Evolutionary conservation across 192 early-diverging fungal genomes (phyloP), one percentile per base, ranked within the genome.

Genomic region (Coemansia sp.): DNA sequence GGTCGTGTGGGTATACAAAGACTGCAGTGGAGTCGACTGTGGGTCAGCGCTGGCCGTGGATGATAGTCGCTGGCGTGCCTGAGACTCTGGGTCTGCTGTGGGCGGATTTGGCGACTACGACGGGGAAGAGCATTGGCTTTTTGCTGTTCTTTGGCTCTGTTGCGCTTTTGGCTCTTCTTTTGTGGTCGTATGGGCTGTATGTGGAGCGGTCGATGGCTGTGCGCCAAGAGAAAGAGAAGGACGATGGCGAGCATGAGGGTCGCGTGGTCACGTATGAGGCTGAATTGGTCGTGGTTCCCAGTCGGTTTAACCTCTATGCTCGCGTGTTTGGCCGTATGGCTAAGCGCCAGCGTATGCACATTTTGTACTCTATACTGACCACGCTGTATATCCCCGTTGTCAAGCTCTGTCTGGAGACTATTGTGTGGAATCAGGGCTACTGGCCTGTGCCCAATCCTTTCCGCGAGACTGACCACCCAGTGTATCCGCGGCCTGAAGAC

Each of bases 361-460:
- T 77, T 2, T 31, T 78, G 41, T 78, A 77, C 36, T 49, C 75
- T n/a, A 67, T 77, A n/a, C 66, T 87, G 71, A 70, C 79, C 2
- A 87, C 86, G 27, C 70, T 87, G 66, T 87, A 87, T 51, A 68
- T 87, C 2, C 86, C 86, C 12, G 66, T 82, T 22, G 49, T 79
- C 27, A 87, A 87, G 70, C 74, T 87, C 29, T 74, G 82, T 24
- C 31, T 87, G 16, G 86, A 87, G 55, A 77, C 86, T 3, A 62
- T 87, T 4, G 79, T 85, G 54, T 87, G 86, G 86, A 52, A 61
- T 54, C 79, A 87, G 61, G 76, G 73, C 13, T 87, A 71, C 77
- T 87, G 86, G 86, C 60, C 82, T 5, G 79, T 85, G 5, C 41
- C 76, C 55, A 87, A 87, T 40, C 86, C 86, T 3, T 87, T 74